Percentiles rank a stretch among this genome's conserved stretches.
These are phyloP conservation scores for Neurospora sp. DNA, from an alignment of 2,329 filamentous ascomycete species.

Conservation along the genomic window DNA sequence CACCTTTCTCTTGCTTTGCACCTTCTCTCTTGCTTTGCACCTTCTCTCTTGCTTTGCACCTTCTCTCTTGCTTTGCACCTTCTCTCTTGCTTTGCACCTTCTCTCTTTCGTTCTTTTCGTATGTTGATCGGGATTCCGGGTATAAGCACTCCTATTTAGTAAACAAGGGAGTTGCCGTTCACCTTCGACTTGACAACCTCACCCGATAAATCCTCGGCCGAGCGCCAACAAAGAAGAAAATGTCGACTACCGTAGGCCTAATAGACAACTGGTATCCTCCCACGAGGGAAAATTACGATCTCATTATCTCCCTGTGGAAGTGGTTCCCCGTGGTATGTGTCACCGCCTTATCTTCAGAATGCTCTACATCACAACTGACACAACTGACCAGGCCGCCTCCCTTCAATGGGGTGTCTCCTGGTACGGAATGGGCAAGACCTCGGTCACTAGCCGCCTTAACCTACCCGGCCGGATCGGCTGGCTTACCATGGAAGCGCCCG, in stretches of 20 bases:
- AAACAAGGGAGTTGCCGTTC: not conserved
- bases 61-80: not conserved
- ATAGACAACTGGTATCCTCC: slow-evolving; percentile 48
- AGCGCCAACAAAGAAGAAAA: not conserved
- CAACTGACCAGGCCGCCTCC: slow-evolving; percentile 50
- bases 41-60: not conserved
- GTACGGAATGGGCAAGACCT: slow-evolving; percentile 93
- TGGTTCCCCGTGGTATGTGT: slow-evolving; percentile 43
- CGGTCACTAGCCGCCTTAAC: slow-evolving; percentile 63
- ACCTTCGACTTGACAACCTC: not conserved
- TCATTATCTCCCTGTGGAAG: slow-evolving; percentile 42
- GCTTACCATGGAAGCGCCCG: slow-evolving; percentile 79
- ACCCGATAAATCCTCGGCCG: not conserved
- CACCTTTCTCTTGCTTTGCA: not conserved
- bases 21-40: not conserved
- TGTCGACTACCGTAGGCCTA: slow-evolving; percentile 31
- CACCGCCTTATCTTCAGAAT: slow-evolving; percentile 1
- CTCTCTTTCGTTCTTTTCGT: not conserved
- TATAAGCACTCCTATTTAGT: not conserved
- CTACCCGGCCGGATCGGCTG: slow-evolving; percentile 82
- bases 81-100: not conserved
- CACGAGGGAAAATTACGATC: slow-evolving; percentile 47
- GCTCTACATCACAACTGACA: slow-evolving; percentile 8
- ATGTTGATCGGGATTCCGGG: not conserved
- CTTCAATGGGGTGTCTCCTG: slow-evolving; percentile 68